Base-by-base conservation (phyloP, 371 early-diverging fungal genomes). In the Cokeromyces recurvatus region DNA sequence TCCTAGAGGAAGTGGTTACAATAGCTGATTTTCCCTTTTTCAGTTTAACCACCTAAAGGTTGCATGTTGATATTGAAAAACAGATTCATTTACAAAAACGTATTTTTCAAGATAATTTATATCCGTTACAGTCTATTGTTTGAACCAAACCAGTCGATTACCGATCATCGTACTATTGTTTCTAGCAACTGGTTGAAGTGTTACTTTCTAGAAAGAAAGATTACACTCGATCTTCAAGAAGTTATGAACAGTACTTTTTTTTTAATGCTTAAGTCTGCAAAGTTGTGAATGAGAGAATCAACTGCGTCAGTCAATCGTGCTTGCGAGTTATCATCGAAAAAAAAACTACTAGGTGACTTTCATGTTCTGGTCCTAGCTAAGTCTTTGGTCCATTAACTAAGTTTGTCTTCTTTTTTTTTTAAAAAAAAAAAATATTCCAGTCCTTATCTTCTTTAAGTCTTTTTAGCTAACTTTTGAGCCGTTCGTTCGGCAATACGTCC, bases 21-120 rank as follows among this genome's bases (percentile, higher is more conserved):
- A 54, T 48, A 54, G 55, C 44, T 37, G 55, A 31, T 27, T 21
- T 54, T 22, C n/a, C 42, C 48, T 43, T 54, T 54, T 44, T 37
- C 35, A 38, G 38, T 9, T 32, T 48, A 56, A 25, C 41, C 46
- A 34, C 46, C 46, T 38, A 47, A 27, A 32, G 55, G 55, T 27
- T 38, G 15, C 48, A 48, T 53, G 43, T 53, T 47, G 44, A 48
- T 54, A 31, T 56, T 45, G 51, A 46, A 57, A 10, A 38, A 5
- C 43, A 47, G 51, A 51, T 43, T 51, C 48, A 32, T 48, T 43
- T 11, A 51, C 39, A 50, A 55, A 44, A 45, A 52, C 38, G 20
- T 21, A 46, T 19, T 53, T 50, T 29, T 50, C 38, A 34, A 34
- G 15, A 34, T 34, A 34, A 46, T 46, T 29, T 32, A 45, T 45